phyloP scores from a whole-genome alignment of 73 alveolate genomes.

The Urostyla sp. region DNA sequence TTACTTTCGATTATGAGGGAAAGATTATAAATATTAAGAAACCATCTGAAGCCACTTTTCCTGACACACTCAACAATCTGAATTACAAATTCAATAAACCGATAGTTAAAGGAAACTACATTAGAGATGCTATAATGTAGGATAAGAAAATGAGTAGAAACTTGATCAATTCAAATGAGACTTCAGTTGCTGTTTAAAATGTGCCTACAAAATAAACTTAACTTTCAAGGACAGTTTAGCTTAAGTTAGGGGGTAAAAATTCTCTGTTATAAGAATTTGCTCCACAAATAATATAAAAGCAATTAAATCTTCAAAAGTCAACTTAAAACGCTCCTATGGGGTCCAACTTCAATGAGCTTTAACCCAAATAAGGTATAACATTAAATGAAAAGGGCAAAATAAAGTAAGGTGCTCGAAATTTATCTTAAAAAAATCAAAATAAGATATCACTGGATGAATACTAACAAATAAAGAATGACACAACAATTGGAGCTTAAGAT shows the following conservation, averaged over 20 bases:
- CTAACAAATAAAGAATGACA: not conserved
- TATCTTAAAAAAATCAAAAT: not conserved
- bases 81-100: slow-evolving; percentile 13
- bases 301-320: too few species aligned
- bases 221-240: too few species aligned
- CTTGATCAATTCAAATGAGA: too few species aligned
- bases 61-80: slow-evolving; percentile 39
- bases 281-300: too few species aligned
- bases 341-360: slow-evolving; percentile 19
- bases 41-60: slow-evolving; percentile 22
- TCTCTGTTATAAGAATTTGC: too few species aligned
- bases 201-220: too few species aligned
- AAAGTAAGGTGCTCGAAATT: not conserved
- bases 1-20: slow-evolving; percentile 47
- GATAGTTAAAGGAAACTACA: not conserved
- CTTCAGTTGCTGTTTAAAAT: too few species aligned
- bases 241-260: too few species aligned
- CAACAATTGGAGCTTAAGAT: slow-evolving; percentile 15
- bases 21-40: slow-evolving; percentile 23
- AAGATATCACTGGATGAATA: slow-evolving; percentile 34
- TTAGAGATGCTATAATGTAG: slow-evolving; percentile 36
- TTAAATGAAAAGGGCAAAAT: slow-evolving; percentile 34
- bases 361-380: slow-evolving; percentile 36
- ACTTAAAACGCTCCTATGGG: too few species aligned
- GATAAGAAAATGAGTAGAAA: too few species aligned